phyloP scores from a whole-genome alignment of 2,329 filamentous ascomycete species.

The Neofusicoccum parvum region DNA sequence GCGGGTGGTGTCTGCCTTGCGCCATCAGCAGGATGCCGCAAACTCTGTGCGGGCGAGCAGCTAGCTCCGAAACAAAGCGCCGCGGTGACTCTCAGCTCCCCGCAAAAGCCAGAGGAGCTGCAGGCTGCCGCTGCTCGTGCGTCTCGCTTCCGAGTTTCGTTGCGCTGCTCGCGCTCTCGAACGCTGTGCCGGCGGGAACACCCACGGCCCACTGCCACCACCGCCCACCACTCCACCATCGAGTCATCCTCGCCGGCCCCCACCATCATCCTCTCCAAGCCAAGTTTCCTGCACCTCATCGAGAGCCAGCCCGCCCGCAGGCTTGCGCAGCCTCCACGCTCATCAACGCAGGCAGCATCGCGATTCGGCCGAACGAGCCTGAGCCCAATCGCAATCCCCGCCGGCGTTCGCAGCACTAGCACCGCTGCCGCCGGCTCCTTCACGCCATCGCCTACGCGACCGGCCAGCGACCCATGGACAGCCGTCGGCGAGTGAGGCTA shows the following conservation, averaged over 20 bases:
- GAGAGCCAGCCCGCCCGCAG: neutral
- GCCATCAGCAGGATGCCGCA: neutral
- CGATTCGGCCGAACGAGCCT: neutral
- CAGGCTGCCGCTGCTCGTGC: neutral
- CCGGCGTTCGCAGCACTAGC: constrained; percentile 10
- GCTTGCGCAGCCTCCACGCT: neutral
- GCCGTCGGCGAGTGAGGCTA: neutral
- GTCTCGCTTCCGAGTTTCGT: constrained; percentile 9
- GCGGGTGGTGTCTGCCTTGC: constrained; percentile 6
- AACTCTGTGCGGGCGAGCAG: neutral
- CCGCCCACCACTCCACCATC: neutral
- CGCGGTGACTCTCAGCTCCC: neutral
- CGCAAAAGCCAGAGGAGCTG: neutral
- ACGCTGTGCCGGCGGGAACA: neutral
- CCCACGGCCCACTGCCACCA: neutral
- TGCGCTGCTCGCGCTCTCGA: neutral
- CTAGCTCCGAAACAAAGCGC: neutral
- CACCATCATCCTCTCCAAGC: neutral
- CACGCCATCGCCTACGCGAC: neutral
- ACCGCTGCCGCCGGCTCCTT: neutral
- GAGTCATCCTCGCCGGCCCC: constrained; percentile 2
- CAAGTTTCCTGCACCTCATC: constrained; percentile 4
- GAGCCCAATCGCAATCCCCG: neutral
- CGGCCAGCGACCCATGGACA: neutral
- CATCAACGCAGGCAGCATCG: neutral